Evolutionary conservation across 2,329 filamentous ascomycete species (phyloP).

Genomic region (Paraphoma sp.): DNA sequence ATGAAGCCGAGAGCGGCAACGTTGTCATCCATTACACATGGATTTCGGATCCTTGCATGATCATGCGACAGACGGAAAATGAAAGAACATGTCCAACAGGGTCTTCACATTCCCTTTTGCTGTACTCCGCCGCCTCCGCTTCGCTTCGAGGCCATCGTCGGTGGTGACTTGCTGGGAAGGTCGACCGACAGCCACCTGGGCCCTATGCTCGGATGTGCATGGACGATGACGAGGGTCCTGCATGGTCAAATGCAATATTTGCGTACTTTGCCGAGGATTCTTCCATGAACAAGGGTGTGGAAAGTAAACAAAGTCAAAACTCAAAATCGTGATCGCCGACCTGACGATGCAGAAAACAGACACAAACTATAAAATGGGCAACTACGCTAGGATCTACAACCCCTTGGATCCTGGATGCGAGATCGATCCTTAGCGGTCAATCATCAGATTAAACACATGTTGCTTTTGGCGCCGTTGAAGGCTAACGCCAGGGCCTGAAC

Average conservation of each 20-base stretch:
- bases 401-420: constrained; percentile 21
- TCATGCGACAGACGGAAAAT: constrained; percentile 21
- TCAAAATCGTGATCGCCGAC: background rate
- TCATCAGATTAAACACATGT: constrained; percentile 29
- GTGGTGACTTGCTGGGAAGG: background rate
- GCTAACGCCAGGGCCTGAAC: constrained; percentile 30
- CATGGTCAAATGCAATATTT: constrained; percentile 1
- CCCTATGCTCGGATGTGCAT: constrained; percentile 2
- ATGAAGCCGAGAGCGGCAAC: constrained; percentile 3
- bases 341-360: background rate
- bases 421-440: constrained; percentile 35
- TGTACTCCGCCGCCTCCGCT: background rate
- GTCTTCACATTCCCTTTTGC: background rate
- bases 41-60: constrained; percentile 17
- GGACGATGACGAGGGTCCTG: background rate
- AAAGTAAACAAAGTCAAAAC: constrained; percentile 1
- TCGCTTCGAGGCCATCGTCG: constrained; percentile 1
- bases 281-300: constrained; percentile 2
- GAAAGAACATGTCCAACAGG: constrained; percentile 6
- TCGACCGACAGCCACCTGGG: constrained; percentile 2
- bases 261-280: background rate
- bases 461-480: constrained; percentile 22
- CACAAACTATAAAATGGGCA: background rate
- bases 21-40: constrained; percentile 13
- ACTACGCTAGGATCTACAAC: constrained; percentile 27